A percentile compares a stretch with the other conserved stretches of the same genome.
These are phyloP conservation scores for Cordyceps fumosorosea DNA, from an alignment of 2,329 filamentous ascomycete genomes.

Conservation along the genomic window DNA sequence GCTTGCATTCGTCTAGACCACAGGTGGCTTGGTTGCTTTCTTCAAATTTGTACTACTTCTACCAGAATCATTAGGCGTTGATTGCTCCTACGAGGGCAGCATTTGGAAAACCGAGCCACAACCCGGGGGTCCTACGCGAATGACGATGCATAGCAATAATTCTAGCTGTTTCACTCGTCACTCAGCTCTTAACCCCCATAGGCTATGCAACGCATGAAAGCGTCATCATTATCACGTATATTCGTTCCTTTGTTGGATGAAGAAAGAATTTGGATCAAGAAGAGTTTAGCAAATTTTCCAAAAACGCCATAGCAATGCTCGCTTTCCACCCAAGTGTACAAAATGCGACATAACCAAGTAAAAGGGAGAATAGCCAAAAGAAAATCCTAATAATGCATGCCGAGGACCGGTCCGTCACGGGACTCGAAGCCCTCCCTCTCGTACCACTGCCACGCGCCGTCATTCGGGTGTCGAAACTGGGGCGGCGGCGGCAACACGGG, in stretches of 20 bases:
- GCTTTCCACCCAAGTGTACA: slow-evolving; percentile 1
- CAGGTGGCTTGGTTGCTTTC: not conserved
- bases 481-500: slow-evolving; percentile 5
- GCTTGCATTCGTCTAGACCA: not conserved
- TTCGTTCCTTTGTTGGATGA: not conserved
- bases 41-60: not conserved
- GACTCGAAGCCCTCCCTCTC: slow-evolving; percentile 28
- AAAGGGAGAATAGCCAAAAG: too few relatives aligned
- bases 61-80: not conserved
- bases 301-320: slow-evolving; percentile 11
- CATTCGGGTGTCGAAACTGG: slow-evolving; percentile 12
- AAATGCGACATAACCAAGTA: not conserved
- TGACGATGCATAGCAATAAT: not conserved
- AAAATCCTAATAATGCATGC: slow-evolving; percentile 8
- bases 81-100: not conserved
- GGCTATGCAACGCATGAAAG: not conserved
- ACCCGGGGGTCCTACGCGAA: too few relatives aligned
- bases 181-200: not conserved
- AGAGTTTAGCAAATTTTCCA: not conserved
- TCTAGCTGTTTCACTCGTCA: not conserved
- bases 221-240: not conserved
- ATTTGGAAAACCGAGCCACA: not conserved
- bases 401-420: slow-evolving; percentile 13
- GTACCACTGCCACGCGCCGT: slow-evolving; percentile 29
- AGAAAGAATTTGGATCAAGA: not conserved